Base-by-base conservation (phyloP, 2,329 filamentous ascomycete genomes). In the Arthrobotrys megalospora region DNA sequence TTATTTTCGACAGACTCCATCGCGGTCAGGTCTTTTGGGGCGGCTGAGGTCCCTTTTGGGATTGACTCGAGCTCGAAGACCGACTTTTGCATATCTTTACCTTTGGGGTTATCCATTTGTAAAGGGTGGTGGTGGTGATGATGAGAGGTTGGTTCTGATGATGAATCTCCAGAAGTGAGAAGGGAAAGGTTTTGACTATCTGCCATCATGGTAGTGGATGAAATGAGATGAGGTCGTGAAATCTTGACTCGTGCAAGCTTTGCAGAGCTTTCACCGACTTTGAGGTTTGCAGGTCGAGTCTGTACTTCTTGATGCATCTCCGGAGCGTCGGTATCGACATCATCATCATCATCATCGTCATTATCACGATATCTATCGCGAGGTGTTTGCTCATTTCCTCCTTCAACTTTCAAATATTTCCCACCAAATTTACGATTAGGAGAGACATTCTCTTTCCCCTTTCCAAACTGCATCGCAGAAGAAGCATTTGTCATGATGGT, bases 381-480 rank as follows among this genome's bases (percentile, higher is more conserved):
- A 28, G 24, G 24, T 28, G 24, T 28, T 5, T 28, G 24, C 24
- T 5, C 19, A 8, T 6, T 14, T 8, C 2, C 14, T 11, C 7
- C 28, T 55, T 11, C 28, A 16, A 7, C 6, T 19, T 3, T 4
- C 19, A 6, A 48, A 5, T 38, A 8, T 38, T 12, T 45, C n/a
- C 41, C 41, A 6, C 41, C n/a, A 2, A 6, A 1, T 16, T 16
- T 24, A 0, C 11, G 2, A n/a, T 21, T 24, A 12, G 10, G 10
- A 41, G 19, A 16, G 2, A 24, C 2, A 43, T 14, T 38, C 16
- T 41, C 53, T 16, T 24, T 60, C 16, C 34, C n/a, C n/a, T 24
- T 60, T n/a, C 34, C n/a, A 10, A 41, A 24, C 7, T 60, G 41
- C 53, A 41, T 43, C 16, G 53, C 53, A 8, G 53, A 60, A 14